These are phyloP conservation scores for Pleurozium schreberi DNA, from an alignment of 225 moss, liverwort and hornwort species.

Conservation along the genomic window DNA sequence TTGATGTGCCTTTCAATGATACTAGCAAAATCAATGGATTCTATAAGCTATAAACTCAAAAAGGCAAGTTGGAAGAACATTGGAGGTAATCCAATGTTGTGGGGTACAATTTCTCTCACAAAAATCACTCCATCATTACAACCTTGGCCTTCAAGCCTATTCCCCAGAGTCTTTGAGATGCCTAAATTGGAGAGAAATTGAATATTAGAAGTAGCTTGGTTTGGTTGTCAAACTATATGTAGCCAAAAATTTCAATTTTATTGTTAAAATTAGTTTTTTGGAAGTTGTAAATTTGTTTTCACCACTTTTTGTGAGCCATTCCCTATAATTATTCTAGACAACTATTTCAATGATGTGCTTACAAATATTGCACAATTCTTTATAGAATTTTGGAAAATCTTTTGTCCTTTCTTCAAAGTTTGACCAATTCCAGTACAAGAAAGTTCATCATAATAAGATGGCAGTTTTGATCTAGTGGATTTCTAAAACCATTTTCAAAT, in stretches of 20 bases:
- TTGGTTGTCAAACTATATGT: background rate
- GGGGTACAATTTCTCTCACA: background rate
- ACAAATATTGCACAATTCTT: background rate
- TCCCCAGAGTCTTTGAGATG: rapidly evolving
- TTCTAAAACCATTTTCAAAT: background rate
- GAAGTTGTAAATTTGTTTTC: background rate
- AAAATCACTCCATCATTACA: background rate
- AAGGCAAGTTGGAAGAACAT: rapidly evolving
- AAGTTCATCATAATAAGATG: background rate
- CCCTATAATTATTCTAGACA: rapidly evolving
- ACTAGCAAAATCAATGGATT: background rate
- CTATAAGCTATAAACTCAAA: background rate
- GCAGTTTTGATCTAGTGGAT: background rate
- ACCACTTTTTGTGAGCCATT: background rate
- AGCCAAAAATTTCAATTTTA: background rate
- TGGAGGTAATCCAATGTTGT: rapidly evolving
- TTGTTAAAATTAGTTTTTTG: background rate
- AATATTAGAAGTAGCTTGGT: no score
- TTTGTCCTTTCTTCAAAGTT: background rate
- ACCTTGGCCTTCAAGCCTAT: background rate
- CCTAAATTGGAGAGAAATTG: rapidly evolving
- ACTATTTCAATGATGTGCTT: background rate
- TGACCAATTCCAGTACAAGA: rapidly evolving
- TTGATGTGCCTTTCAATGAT: rapidly evolving
- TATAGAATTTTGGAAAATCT: background rate